A percentile compares a stretch with the other conserved stretches of the same genome.
phyloP scores from a whole-genome alignment of 1,284 basidiomycete species.

The Ganoderma multipileum region DNA sequence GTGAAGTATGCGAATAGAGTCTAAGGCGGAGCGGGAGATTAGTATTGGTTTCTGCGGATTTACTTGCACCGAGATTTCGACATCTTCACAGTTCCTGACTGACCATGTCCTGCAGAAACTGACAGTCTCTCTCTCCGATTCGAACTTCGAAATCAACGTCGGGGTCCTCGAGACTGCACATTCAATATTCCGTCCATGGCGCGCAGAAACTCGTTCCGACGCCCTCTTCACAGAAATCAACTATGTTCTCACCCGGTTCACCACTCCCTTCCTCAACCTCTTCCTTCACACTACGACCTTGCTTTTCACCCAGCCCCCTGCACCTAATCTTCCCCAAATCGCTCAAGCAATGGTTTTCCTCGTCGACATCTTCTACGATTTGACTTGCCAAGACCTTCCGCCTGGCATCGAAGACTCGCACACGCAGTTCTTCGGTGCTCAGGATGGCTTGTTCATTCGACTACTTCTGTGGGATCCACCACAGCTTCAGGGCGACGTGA shows the following conservation, averaged over 20 bases:
- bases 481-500: conserved; percentile 75
- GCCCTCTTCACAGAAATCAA: conserved; percentile 93
- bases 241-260: conserved; percentile 87
- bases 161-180: conserved; percentile 94
- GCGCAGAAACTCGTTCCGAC: conserved; percentile 90
- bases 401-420: conserved; percentile 94
- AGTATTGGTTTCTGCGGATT: not conserved
- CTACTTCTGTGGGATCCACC: conserved; percentile 83
- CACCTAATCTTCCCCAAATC: conserved; percentile 54
- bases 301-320: conserved; percentile 52
- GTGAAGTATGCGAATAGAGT: not conserved
- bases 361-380: conserved; percentile 91
- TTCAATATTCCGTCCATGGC: conserved; percentile 95
- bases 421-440: conserved; percentile 77
- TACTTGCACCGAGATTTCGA: not conserved
- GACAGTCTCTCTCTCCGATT: conserved; percentile 76
- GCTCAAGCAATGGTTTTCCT: conserved; percentile 82
- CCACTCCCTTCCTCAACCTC: conserved; percentile 83
- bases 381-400: conserved; percentile 95
- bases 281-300: conserved; percentile 72
- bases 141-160: conserved; percentile 87
- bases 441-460: conserved; percentile 76
- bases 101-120: conserved; percentile 68
- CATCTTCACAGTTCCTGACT: not conserved
- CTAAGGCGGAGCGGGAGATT: not conserved